These are phyloP conservation scores for Wakefieldia striispora DNA, from an alignment of 768 basidiomycete genomes.

Conservation along the genomic window DNA sequence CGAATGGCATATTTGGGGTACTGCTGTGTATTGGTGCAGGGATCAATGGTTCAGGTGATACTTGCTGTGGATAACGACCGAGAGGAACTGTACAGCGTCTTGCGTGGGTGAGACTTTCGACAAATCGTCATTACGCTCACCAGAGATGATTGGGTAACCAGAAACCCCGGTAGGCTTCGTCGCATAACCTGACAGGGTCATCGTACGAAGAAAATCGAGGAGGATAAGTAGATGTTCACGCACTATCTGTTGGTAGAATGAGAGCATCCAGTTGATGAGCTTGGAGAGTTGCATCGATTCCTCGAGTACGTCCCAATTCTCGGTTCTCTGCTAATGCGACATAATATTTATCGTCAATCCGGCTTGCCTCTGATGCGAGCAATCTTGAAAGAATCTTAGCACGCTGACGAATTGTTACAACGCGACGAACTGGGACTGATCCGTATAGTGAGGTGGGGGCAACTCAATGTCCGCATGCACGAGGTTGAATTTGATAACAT, in stretches of 20 bases:
- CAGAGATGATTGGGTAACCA: conserved; percentile 66
- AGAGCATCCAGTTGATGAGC: conserved; percentile 49
- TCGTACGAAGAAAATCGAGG: neutral
- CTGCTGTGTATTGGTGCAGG: conserved; percentile 38
- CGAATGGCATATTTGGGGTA: conserved; percentile 55
- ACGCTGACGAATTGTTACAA: neutral
- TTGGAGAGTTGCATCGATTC: conserved; percentile 53
- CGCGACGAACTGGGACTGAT: conserved; percentile 35
- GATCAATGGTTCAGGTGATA: conserved; percentile 37
- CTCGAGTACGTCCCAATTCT: conserved; percentile 49
- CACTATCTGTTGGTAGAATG: conserved; percentile 44
- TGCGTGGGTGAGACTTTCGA: conserved; percentile 2
- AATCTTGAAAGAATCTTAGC: conserved; percentile 17
- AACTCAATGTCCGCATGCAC: conserved; percentile 49
- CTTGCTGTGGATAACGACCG: conserved; percentile 53
- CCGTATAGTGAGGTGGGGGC: conserved; percentile 33
- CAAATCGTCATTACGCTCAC: conserved; percentile 31
- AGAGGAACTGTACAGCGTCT: conserved; percentile 44
- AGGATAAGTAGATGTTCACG: neutral
- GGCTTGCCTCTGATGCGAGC: conserved; percentile 24
- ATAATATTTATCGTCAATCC: conserved; percentile 41
- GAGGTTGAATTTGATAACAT: conserved; percentile 57
- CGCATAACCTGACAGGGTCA: conserved; percentile 22
- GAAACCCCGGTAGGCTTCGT: conserved; percentile 47
- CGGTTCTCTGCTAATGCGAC: conserved; percentile 44